These are phyloP conservation scores for Globomyces sp. DNA, from an alignment of 371 early-diverging fungal species.

Conservation along the genomic window DNA sequence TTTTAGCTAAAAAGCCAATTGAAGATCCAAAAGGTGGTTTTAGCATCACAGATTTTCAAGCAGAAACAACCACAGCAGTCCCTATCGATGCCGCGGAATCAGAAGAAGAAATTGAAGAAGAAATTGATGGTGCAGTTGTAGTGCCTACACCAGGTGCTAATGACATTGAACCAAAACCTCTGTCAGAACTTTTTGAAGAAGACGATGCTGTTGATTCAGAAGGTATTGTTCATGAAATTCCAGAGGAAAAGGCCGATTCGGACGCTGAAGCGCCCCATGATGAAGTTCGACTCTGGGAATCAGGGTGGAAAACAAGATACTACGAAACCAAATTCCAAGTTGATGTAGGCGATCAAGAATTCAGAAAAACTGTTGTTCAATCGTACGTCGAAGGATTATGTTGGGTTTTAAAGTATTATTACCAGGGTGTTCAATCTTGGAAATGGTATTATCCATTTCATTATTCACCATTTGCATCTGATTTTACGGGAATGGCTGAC, in stretches of 20 bases:
- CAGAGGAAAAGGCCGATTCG: slow-evolving; percentile 54
- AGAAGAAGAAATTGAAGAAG: slow-evolving; percentile 35
- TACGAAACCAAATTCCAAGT: slow-evolving; percentile 82
- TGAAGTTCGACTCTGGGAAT: slow-evolving; percentile 77
- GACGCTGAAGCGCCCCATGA: slow-evolving; percentile 74
- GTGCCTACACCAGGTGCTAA: slow-evolving; percentile 35
- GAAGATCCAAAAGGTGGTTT: slow-evolving; percentile 8
- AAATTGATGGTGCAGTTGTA: slow-evolving; percentile 40
- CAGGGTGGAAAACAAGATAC: slow-evolving; percentile 89
- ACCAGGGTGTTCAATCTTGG: slow-evolving; percentile 95
- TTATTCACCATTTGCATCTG: slow-evolving; percentile 96
- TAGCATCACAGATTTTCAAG: slow-evolving; percentile 19
- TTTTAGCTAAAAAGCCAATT: slow-evolving; percentile 3
- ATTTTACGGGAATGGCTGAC: slow-evolving; percentile 77
- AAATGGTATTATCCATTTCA: slow-evolving; percentile 98
- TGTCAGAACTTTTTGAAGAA: slow-evolving; percentile 19
- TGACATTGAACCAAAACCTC: slow-evolving; percentile 23
- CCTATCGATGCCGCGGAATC: slow-evolving; percentile 41
- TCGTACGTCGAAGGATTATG: slow-evolving; percentile 96
- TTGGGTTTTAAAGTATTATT: slow-evolving; percentile 99
- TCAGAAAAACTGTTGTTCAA: slow-evolving; percentile 64
- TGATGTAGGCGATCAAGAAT: slow-evolving; percentile 61
- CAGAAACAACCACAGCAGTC: slow-evolving; percentile 22
- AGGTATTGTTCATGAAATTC: not conserved
- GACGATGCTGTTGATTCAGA: slow-evolving; percentile 32